phyloP scores from a whole-genome alignment of 169 alveolate genomes.

The Toxoplasma gondii region DNA sequence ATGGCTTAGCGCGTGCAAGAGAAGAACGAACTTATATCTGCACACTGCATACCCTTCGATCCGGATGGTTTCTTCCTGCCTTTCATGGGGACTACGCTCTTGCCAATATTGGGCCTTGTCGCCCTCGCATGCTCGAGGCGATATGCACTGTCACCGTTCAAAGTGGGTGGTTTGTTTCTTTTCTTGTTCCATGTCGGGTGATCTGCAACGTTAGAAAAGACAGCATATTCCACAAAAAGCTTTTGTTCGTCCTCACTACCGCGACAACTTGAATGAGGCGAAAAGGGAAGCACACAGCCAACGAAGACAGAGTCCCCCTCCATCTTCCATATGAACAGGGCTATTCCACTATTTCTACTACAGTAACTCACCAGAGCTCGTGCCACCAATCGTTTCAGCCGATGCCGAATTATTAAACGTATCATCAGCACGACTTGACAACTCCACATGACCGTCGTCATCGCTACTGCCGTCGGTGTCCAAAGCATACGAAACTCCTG shows the following conservation, averaged over 20 bases:
- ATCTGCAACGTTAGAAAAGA: neutral
- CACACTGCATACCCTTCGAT: neutral
- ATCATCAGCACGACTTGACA: neutral
- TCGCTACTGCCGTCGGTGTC: conserved; percentile 2
- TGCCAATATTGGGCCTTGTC: neutral
- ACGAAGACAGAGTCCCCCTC: no score
- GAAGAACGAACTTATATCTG: neutral
- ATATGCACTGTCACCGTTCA: neutral
- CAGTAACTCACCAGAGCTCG: neutral
- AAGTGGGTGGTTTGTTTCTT: neutral
- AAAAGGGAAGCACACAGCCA: no score
- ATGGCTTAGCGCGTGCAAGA: neutral
- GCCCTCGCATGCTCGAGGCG: neutral
- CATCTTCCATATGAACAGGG: no score
- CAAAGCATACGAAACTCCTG: neutral
- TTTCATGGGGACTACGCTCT: neutral
- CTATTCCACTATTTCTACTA: no score
- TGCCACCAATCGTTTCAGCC: neutral
- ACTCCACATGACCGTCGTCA: neutral
- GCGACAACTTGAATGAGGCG: no score
- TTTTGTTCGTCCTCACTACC: no score
- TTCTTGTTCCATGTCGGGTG: neutral
- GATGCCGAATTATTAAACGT: neutral
- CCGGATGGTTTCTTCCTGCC: neutral
- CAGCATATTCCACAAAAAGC: neutral